Conservation (phyloP, 1,139 yeast species). For the Arxiozyma slooffiae region DNA sequence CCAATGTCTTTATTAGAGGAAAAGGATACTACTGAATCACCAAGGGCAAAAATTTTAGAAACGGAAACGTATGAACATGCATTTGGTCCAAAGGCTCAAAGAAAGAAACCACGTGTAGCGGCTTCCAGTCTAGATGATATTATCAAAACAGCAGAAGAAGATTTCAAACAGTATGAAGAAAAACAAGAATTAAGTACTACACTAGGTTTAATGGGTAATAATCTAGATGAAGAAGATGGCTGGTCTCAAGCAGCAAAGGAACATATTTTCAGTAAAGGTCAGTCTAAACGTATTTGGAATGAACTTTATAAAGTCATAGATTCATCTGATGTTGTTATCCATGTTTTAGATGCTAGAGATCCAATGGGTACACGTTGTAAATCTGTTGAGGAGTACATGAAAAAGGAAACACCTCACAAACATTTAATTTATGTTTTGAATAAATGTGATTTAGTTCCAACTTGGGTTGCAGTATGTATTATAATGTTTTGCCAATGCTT, state of each 20-base stretch:
- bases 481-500: slow-evolving; percentile 9
- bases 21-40: slow-evolving; percentile 63
- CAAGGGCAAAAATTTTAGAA: slow-evolving; percentile 70
- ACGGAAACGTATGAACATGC: slow-evolving; percentile 76
- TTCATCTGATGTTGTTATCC: slow-evolving; percentile 93
- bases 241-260: slow-evolving; percentile 87
- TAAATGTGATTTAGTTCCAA: slow-evolving; percentile 97
- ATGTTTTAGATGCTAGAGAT: slow-evolving; percentile 94
- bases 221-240: slow-evolving; percentile 60
- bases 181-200: slow-evolving; percentile 63
- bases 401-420: slow-evolving; percentile 91
- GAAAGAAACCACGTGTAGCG: slow-evolving; percentile 80
- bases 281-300: slow-evolving; percentile 97
- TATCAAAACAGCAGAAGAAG: slow-evolving; percentile 52
- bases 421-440: slow-evolving; percentile 89
- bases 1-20: slow-evolving; percentile 95
- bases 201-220: slow-evolving; percentile 70
- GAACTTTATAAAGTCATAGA: slow-evolving; percentile 94
- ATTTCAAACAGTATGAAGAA: slow-evolving; percentile 56
- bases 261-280: slow-evolving; percentile 92
- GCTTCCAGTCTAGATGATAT: slow-evolving; percentile 74
- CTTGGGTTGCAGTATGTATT: slow-evolving; percentile 97
- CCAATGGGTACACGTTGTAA: slow-evolving; percentile 93
- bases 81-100: slow-evolving; percentile 91
- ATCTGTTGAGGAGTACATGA: slow-evolving; percentile 85